These are phyloP conservation scores for Globisporangium irregulare DNA, from an alignment of 352 stramenopile species.

Conservation along the genomic window DNA sequence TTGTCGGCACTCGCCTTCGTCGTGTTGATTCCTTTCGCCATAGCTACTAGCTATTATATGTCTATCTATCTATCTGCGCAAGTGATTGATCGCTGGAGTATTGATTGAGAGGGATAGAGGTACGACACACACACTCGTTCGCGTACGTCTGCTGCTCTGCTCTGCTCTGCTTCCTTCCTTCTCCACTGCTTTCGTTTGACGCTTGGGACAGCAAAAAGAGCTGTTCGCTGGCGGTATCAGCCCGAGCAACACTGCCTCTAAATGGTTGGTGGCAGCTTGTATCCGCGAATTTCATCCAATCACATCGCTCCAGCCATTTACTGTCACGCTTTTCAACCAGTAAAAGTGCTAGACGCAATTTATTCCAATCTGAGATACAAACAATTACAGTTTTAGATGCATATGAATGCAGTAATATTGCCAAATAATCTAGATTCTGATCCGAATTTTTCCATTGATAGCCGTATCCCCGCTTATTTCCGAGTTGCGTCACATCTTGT, in stretches of 20 bases:
- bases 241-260: slow-evolving; percentile 5
- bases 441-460: neutral
- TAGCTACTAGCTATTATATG: slow-evolving; percentile 16
- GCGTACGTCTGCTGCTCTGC: neutral
- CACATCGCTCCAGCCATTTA: neutral
- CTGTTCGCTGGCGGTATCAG: neutral
- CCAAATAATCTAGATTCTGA: neutral
- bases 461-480: neutral
- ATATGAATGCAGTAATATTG: neutral
- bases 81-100: too few species aligned
- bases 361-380: neutral
- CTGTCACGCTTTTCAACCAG: neutral
- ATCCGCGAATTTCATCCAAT: slow-evolving; percentile 12
- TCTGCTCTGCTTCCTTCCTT: slow-evolving; percentile 5
- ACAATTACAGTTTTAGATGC: neutral
- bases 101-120: neutral
- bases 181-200: slow-evolving; percentile 11
- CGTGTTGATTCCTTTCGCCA: slow-evolving; percentile 81
- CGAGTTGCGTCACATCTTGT: slow-evolving; percentile 1
- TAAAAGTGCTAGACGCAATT: neutral
- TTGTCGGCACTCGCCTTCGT: slow-evolving; percentile 85
- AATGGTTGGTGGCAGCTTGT: slow-evolving; percentile 16
- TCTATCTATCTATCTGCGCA: neutral
- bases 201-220: neutral
- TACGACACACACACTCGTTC: neutral